Evolutionary conservation across 306 rosid genomes (phyloP).

Genomic region (Quercus mongolica): DNA sequence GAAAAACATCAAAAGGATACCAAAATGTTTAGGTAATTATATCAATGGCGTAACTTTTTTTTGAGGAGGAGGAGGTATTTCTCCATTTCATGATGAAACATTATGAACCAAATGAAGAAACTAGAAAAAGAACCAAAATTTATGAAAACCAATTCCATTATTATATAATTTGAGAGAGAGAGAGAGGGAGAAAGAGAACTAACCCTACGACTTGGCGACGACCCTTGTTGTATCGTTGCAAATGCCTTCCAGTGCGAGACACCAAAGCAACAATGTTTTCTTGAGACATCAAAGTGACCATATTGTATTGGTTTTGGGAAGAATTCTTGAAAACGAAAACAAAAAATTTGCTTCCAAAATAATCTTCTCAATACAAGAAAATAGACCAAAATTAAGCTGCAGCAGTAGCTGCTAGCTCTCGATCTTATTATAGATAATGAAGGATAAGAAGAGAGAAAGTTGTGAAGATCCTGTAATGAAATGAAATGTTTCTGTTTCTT

Average conservation of each 20-base stretch:
- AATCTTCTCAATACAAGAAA: no score
- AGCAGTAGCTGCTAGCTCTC: no score
- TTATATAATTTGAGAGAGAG: neutral
- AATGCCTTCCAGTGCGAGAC: slow-evolving; percentile 86
- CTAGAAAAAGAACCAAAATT: neutral
- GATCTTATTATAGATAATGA: no score
- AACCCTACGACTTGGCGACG: slow-evolving; percentile 98
- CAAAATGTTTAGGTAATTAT: neutral
- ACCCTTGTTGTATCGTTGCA: slow-evolving; percentile 83
- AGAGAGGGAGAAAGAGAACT: slow-evolving; percentile 18
- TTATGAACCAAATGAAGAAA: neutral
- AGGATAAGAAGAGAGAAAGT: neutral
- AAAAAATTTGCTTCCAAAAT: neutral
- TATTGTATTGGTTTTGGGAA: slow-evolving; percentile 10
- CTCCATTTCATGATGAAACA: neutral
- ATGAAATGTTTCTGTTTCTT: neutral
- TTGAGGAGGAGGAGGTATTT: no score
- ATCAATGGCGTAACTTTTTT: neutral
- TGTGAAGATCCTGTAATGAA: neutral
- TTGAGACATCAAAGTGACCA: slow-evolving; percentile 66
- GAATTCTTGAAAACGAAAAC: neutral
- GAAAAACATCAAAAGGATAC: neutral
- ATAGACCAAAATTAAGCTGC: no score
- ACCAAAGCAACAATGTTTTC: slow-evolving; percentile 69
- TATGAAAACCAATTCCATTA: neutral